Percentiles rank a stretch among this genome's conserved stretches.
Conservation (phyloP, 225 moss, liverwort and hornwort species). For the Sphagnum tenellum region DNA sequence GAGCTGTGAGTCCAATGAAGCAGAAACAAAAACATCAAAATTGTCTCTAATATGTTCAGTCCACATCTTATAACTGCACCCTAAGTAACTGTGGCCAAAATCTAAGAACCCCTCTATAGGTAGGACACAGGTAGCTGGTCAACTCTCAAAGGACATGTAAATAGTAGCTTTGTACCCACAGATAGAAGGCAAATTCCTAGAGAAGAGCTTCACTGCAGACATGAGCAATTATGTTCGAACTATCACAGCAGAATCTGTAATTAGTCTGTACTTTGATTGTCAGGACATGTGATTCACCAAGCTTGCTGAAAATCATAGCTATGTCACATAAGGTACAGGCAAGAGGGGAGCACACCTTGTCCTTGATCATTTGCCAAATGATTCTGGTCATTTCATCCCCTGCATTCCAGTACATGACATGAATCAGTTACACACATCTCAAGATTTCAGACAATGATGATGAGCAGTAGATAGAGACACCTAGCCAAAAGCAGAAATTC, state of each 20-base stretch:
- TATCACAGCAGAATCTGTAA: neutral
- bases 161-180: too few species aligned
- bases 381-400: constrained; percentile 96
- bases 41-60: neutral
- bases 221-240: neutral
- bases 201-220: too few species aligned
- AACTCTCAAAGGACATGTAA: too few species aligned
- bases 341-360: constrained; percentile 37
- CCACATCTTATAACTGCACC: too few species aligned
- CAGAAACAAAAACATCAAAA: neutral
- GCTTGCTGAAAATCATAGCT: neutral
- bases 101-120: too few species aligned
- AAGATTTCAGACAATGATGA: too few species aligned
- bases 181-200: too few species aligned
- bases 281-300: neutral
- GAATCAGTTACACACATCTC: too few species aligned
- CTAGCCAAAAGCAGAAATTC: too few species aligned
- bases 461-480: too few species aligned
- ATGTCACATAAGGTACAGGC: neutral
- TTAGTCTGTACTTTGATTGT: neutral
- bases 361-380: constrained; percentile 97
- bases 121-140: too few species aligned
- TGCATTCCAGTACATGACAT: constrained; percentile 9
- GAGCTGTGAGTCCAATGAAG: constrained; percentile 32
- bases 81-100: neutral